Evolutionary conservation across 2,329 filamentous ascomycete species (phyloP), one percentile per base, ranked within the genome.

Genomic region (Claviceps cyperi): DNA sequence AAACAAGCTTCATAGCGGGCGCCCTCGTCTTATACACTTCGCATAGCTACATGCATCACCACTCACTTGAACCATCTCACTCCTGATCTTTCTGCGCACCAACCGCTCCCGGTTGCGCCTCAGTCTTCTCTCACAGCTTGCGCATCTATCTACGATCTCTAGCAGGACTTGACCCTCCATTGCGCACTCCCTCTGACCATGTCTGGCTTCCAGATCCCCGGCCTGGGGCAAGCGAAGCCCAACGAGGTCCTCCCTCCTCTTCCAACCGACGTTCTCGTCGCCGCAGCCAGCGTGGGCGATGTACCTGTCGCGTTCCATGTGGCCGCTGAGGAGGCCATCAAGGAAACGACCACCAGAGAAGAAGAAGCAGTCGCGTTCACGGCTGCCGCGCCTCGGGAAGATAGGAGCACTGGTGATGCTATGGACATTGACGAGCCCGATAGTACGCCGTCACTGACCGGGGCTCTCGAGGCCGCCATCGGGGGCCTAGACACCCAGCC

Each of bases 151-250:
- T 28, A 28, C 24, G 4, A 32, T 32, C 28, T 32, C 28, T 32
- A 32, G 28, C 28, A 11, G 3, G 28, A 11, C 9, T 32, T 32
- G 28, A 32, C 9, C 3, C 28, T 32, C 28, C 9, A 32, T 32
- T 11, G 28, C 9, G 9, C 28, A 32, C 28, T 32, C 21, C 9
- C 37, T 14, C 22, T n/a, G 8, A 32, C 15, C 7, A 71, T 70
- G 68, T 65, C 68, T 24, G 66, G 65, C 49, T 70, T 71, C 36
- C 66, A 69, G 50, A 71, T 71, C 36, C 68, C 68, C 32, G 68
- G 68, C 49, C 58, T 71, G 15, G 68, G 68, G 11, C 66, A 69
- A 52, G 68, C 68, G 47, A 69, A 66, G 53, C 66, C 66, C 4
- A 69, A 70, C 49, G 68, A 71, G 49, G 61, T 58, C 2, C 56